Base-by-base conservation (phyloP, 495 filamentous ascomycete genomes). In the Choiromyces venosus region DNA sequence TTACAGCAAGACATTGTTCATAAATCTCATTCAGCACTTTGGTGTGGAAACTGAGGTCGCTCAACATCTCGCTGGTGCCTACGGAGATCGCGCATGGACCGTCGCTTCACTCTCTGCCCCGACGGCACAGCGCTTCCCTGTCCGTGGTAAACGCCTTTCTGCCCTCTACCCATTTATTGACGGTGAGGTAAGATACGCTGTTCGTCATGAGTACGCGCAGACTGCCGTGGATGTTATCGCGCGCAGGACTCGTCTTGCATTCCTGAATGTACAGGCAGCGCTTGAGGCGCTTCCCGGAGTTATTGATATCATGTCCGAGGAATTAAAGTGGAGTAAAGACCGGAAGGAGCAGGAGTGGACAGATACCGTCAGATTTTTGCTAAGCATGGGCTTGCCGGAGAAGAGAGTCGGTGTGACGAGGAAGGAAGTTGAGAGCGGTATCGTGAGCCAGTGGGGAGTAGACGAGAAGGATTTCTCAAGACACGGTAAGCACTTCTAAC, bases 1-100 rank as follows among this genome's bases (percentile, higher is more conserved):
- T 71, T 98, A 88, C 84, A 91, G 89, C 80, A 94, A 96, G 82
- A 99, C 94, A 4, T 88, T 99, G 29, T 99, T 98, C 84, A 99
- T 99, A 88, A 94, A 96, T 83, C 86, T 99, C 16, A 97, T 99
- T 82, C 95, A 99, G 82, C 93, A 97, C 84, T 98, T 93, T 81
- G 95, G 95, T 73, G 84, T 99, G 73, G 95, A 98, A 83, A 97
- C 92, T 61, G 93, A 96, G 78, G 94, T 98, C 29, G 95, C 95
- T 21, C 90, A 93, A 83, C 93, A 99, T 83, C 87, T 99, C 29
- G 91, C 91, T 2, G 86, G 89, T 74, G 92, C 93, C 61, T 99
- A 98, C 81, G 95, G 95, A 78, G 95, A 98, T 83, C 89, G 95
- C 38, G 93, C 95, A 36, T 98, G 95, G 95, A 92, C 92, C 29